phyloP scores from a whole-genome alignment of 345 rosid genomes.

The Cardamine occulta region DNA sequence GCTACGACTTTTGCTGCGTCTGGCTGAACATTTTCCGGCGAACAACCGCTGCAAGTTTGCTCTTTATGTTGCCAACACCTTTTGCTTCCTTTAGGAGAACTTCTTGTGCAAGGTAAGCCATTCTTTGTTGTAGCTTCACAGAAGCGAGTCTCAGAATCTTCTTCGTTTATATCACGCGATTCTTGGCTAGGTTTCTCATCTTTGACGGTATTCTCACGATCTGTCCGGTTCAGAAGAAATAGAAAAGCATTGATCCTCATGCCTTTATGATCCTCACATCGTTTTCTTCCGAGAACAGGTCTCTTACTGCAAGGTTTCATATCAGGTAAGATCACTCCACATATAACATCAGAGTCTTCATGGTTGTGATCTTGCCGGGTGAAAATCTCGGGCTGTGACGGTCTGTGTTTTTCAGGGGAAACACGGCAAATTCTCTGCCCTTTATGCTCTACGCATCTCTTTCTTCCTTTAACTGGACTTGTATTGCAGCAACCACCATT shows the following conservation, averaged over 20 bases:
- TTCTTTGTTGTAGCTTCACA: slow-evolving; percentile 58
- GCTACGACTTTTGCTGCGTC: neutral
- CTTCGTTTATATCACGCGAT: neutral
- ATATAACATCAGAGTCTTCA: slow-evolving; percentile 28
- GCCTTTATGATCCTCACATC: slow-evolving; percentile 74
- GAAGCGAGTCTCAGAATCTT: slow-evolving; percentile 1
- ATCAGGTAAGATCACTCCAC: slow-evolving; percentile 60
- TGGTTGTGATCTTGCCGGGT: neutral
- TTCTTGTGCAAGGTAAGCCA: slow-evolving; percentile 55
- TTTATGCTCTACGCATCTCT: slow-evolving; percentile 73
- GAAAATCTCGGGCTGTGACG: slow-evolving; percentile 19
- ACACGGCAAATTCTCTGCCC: slow-evolving; percentile 56
- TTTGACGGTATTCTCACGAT: slow-evolving; percentile 37
- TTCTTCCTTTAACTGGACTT: slow-evolving; percentile 61
- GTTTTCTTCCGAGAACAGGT: slow-evolving; percentile 58
- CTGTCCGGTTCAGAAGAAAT: slow-evolving; percentile 32
- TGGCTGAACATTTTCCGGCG: neutral
- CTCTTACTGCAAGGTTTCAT: slow-evolving; percentile 52
- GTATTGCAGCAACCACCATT: slow-evolving; percentile 56
- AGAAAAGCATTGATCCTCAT: slow-evolving; percentile 52
- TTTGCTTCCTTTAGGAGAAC: slow-evolving; percentile 49
- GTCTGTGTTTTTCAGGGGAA: slow-evolving; percentile 28
- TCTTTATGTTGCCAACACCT: slow-evolving; percentile 70
- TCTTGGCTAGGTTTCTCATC: neutral
- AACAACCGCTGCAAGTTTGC: neutral